A percentile compares a stretch with the other conserved stretches of the same genome.
Conservation (phyloP, 2,329 filamentous ascomycete genomes). For the Fusarium bactridioides region DNA sequence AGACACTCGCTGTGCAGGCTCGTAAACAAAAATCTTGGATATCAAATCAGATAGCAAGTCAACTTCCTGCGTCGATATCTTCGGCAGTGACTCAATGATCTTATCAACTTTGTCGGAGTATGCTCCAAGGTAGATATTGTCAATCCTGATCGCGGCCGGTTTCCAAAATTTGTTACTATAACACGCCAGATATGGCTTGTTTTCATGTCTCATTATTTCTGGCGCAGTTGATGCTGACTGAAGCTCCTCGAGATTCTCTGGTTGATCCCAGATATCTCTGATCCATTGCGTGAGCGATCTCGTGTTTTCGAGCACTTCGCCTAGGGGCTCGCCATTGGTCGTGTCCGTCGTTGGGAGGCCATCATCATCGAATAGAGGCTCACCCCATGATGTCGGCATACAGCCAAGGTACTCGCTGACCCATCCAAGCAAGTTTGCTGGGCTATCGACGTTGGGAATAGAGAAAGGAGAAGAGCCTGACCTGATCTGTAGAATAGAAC, state of each 20-base stretch:
- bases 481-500: constrained; percentile 5
- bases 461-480: constrained; percentile 11
- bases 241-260: neutral
- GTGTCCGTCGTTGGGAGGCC: constrained; percentile 3
- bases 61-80: constrained; percentile 3
- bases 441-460: neutral
- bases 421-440: constrained; percentile 1
- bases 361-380: constrained; percentile 10
- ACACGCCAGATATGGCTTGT: neutral
- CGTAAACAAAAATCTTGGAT: constrained; percentile 14
- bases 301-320: neutral
- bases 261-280: constrained; percentile 2
- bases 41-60: constrained; percentile 18
- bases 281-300: neutral
- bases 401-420: constrained; percentile 10
- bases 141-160: constrained; percentile 5
- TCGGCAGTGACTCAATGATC: constrained; percentile 8
- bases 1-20: constrained; percentile 1
- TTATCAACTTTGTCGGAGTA: constrained; percentile 8
- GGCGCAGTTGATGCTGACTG: neutral
- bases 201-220: neutral
- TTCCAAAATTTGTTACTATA: constrained; percentile 18
- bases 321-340: neutral
- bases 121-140: neutral
- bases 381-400: neutral